Percentiles rank a stretch among this genome's conserved stretches.
Conservation (phyloP, 2,329 filamentous ascomycete genomes). For the Aspergillus sp. region DNA sequence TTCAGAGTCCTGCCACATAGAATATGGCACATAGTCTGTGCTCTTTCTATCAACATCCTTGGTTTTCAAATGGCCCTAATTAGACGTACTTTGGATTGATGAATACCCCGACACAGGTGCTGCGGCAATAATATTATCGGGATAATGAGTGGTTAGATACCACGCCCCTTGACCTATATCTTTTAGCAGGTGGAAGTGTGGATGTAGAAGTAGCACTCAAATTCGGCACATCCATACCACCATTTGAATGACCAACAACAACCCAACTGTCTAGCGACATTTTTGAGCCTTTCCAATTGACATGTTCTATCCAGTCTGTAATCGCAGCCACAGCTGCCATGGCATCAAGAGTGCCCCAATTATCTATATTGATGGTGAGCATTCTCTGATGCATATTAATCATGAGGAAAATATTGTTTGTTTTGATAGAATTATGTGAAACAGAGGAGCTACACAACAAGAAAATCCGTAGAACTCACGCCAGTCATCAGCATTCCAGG, state of each 20-base stretch:
- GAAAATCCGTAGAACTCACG: constrained; percentile 29
- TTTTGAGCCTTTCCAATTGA: constrained; percentile 45
- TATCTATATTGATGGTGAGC: constrained; percentile 24
- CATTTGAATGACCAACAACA: constrained; percentile 56
- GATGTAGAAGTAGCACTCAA: constrained; percentile 1
- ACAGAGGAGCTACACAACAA: background rate
- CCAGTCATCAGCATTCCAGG: constrained; percentile 60
- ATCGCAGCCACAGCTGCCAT: constrained; percentile 49
- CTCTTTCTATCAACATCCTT: constrained; percentile 3
- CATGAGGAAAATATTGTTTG: too few relatives aligned
- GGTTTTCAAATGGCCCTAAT: background rate
- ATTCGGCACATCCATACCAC: constrained; percentile 29
- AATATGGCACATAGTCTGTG: constrained; percentile 53
- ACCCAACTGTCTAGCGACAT: constrained; percentile 47
- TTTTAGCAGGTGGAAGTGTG: background rate
- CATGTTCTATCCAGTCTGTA: constrained; percentile 44
- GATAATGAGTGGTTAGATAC: constrained; percentile 52
- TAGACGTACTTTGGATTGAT: constrained; percentile 45
- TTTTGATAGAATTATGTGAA: too few relatives aligned
- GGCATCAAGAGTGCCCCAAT: constrained; percentile 54
- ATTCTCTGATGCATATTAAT: too few relatives aligned
- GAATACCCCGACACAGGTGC: constrained; percentile 56
- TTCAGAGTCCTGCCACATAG: constrained; percentile 52
- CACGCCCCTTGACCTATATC: constrained; percentile 50
- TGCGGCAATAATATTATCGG: constrained; percentile 53